Evolutionary conservation across 805 yeast species (phyloP), one percentile per base, ranked within the genome.

Genomic region (Candida oleophila): DNA sequence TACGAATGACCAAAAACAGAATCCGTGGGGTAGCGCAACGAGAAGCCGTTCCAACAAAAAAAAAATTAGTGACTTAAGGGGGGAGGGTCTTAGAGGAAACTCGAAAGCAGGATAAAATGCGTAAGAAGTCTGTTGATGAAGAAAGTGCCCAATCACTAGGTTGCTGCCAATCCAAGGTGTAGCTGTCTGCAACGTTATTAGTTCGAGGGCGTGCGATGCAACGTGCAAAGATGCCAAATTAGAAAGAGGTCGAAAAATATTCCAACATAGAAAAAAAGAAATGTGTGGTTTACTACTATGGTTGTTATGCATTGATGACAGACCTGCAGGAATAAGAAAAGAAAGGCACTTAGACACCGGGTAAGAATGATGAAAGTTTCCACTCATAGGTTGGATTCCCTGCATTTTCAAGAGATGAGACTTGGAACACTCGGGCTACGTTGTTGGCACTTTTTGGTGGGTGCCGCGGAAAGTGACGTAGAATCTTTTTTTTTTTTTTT

Each of bases 381-480:
- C n/a, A n/a, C n/a, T n/a, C n/a, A n/a, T n/a, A n/a, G n/a, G n/a
- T n/a, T n/a, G n/a, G n/a, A n/a, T n/a, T n/a, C n/a, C n/a, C n/a
- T n/a, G n/a, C n/a, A n/a, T n/a, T n/a, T n/a, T 25, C 11, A 11
- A 25, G 30, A 7, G 30, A 7, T 25, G 30, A 25, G 30, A 11
- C 9, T 11, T 25, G 30, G 30, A 25, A 7, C 30, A 25, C 11
- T 14, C 36, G 15, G 18, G 19, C 38, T 35, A 14, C 16, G 12
- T 16, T 35, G 38, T 35, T 35, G 38, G 38, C 38, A 35, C 9
- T 35, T 20, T 15, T 11, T 35, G 38, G 18, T 35, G 38, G 38
- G 38, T 35, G 38, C 38, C 14, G 20, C 18, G 38, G 21, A 35
- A 35, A 35, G 20, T 8, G 38, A 35, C 19, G 38, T 16, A 16